A percentile compares a stretch with the other conserved stretches of the same genome.
These are phyloP conservation scores for Aquanectria penicillioides DNA, from an alignment of 2,329 filamentous ascomycete genomes.

Conservation along the genomic window DNA sequence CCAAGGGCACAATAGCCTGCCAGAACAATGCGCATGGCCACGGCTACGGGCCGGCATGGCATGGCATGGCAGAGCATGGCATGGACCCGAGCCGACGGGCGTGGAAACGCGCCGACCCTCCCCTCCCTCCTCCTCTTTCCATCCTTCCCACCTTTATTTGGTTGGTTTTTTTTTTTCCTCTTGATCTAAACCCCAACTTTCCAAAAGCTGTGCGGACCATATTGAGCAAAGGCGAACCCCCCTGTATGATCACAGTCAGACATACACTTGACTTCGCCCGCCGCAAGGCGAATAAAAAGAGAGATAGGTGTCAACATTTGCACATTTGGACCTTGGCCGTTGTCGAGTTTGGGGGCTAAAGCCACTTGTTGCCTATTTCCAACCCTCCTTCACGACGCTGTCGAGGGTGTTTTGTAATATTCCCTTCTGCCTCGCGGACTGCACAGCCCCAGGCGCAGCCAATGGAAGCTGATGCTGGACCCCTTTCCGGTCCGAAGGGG, in stretches of 20 bases:
- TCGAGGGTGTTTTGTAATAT: not conserved
- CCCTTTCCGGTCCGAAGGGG: slow-evolving; percentile 14
- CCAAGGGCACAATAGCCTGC: slow-evolving; percentile 32
- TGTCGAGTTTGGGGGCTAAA: slow-evolving; percentile 19
- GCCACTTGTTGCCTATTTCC: slow-evolving; percentile 17
- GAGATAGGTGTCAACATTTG: slow-evolving; percentile 1
- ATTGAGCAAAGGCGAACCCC: slow-evolving; percentile 14
- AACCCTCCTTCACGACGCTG: slow-evolving; percentile 6
- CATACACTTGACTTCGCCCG: too few relatives aligned
- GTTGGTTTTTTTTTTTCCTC: too few relatives aligned
- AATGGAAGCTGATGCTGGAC: slow-evolving; percentile 2
- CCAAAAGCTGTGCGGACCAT: slow-evolving; percentile 17
- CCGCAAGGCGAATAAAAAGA: not conserved
- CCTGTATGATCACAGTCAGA: slow-evolving; percentile 3
- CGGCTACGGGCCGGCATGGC: not conserved
- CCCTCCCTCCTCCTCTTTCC: not conserved
- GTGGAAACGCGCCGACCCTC: slow-evolving; percentile 25
- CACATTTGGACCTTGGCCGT: not conserved
- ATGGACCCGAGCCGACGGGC: slow-evolving; percentile 24
- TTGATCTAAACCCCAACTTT: too few relatives aligned
- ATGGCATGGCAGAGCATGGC: not conserved
- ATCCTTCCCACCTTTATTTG: not conserved
- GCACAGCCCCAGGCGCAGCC: slow-evolving; percentile 18
- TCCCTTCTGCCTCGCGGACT: slow-evolving; percentile 16
- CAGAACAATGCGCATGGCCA: slow-evolving; percentile 18